A percentile compares a stretch with the other conserved stretches of the same genome.
Evolutionary conservation across 768 basidiomycete genomes (phyloP).

Genomic region (Lactifluus volemus): DNA sequence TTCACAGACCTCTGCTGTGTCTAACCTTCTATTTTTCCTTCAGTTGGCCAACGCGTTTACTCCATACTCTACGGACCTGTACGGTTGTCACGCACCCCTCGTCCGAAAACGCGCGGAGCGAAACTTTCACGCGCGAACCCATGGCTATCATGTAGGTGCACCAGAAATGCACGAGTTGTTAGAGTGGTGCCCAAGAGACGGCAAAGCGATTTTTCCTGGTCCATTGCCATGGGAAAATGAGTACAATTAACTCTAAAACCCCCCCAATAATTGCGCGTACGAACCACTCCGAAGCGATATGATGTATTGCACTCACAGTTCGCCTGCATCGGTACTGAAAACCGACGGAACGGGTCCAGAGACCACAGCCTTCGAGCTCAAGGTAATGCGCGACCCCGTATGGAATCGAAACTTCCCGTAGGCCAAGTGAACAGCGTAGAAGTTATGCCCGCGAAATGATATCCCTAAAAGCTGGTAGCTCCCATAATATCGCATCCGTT

Average conservation of each 20-base stretch:
- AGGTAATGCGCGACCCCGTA: too few relatives aligned
- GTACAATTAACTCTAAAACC: background rate
- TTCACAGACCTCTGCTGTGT: background rate
- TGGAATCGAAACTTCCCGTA: too few relatives aligned
- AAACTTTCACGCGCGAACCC: slow-evolving; percentile 63
- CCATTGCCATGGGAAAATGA: slow-evolving; percentile 46
- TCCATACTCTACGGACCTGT: slow-evolving; percentile 67
- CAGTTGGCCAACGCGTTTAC: slow-evolving; percentile 72
- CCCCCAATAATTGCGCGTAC: background rate
- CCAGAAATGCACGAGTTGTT: slow-evolving; percentile 66
- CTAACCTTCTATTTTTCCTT: slow-evolving; percentile 7
- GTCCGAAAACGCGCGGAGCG: slow-evolving; percentile 58
- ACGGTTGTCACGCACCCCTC: slow-evolving; percentile 78
- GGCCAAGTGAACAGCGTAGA: too few relatives aligned
- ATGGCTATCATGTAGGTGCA: slow-evolving; percentile 70
- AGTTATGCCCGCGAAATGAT: too few relatives aligned
- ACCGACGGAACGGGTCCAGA: too few relatives aligned
- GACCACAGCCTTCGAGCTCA: too few relatives aligned
- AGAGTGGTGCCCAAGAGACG: slow-evolving; percentile 68
- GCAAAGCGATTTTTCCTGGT: slow-evolving; percentile 40
- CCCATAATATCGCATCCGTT: too few relatives aligned
- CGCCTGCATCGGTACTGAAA: background rate
- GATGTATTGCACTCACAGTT: background rate
- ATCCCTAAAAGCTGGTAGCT: too few relatives aligned
- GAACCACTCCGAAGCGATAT: background rate